These are phyloP conservation scores for Tetragonia tetragonoides DNA, from an alignment of 148 eudicot species.

Conservation along the genomic window DNA sequence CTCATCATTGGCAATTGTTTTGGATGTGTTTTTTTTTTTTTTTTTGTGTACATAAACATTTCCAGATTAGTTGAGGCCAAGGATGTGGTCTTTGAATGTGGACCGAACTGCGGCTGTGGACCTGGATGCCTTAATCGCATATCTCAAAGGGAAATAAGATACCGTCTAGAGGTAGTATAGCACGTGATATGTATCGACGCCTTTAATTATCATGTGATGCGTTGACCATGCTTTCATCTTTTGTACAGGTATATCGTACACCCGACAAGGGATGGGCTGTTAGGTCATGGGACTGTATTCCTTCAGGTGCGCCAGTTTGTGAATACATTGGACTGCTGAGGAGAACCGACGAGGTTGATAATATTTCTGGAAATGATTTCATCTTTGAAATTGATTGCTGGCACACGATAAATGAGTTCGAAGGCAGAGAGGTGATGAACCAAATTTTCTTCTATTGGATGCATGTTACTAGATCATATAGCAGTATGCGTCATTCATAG, in stretches of 20 bases:
- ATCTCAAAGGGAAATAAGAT: slow-evolving; percentile 42
- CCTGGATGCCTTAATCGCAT: slow-evolving; percentile 40
- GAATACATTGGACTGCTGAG: slow-evolving; percentile 69
- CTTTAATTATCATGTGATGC: background rate
- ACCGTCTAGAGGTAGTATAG: slow-evolving; percentile 42
- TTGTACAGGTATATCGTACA: slow-evolving; percentile 41
- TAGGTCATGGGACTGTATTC: slow-evolving; percentile 80
- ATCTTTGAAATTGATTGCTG: slow-evolving; percentile 72
- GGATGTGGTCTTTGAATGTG: slow-evolving; percentile 52
- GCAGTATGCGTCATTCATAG: background rate
- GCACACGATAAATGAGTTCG: slow-evolving; percentile 75
- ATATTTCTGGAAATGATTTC: slow-evolving; percentile 43
- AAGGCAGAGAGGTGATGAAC: slow-evolving; percentile 69
- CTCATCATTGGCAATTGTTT: background rate
- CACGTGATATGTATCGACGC: background rate
- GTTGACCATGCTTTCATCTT: background rate
- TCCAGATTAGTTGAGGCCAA: slow-evolving; percentile 35
- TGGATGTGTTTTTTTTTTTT: no score
- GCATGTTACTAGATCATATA: background rate
- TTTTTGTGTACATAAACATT: background rate
- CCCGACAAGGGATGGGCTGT: slow-evolving; percentile 86
- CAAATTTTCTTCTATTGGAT: background rate
- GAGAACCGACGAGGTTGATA: slow-evolving; percentile 55
- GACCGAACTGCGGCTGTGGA: slow-evolving; percentile 48
- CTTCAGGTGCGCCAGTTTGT: slow-evolving; percentile 70